Evolutionary conservation across 106 monocot genomes (phyloP).

Genomic region (Acorus calamus): DNA sequence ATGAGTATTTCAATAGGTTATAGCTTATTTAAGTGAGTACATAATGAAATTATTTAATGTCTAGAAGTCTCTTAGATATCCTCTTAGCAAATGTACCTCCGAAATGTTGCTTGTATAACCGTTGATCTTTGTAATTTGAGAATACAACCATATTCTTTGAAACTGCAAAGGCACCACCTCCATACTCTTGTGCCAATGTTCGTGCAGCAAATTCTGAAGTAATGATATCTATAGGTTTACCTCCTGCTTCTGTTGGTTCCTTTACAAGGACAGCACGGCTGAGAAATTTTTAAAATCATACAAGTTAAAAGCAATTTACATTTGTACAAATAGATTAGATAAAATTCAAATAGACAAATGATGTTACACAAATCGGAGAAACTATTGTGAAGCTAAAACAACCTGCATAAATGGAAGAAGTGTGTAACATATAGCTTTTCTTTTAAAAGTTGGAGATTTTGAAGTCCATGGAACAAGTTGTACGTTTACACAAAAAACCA

Average conservation of each 20-base stretch:
- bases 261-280: slow-evolving; percentile 86
- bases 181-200: slow-evolving; percentile 92
- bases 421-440: too few relatives aligned
- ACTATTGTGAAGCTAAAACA: too few relatives aligned
- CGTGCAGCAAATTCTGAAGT: slow-evolving; percentile 55
- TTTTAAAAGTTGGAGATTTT: too few relatives aligned
- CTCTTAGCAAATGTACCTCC: slow-evolving; percentile 30
- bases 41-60: too few relatives aligned
- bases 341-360: not conserved
- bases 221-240: slow-evolving; percentile 56
- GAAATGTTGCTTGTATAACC: slow-evolving; percentile 57
- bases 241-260: slow-evolving; percentile 38
- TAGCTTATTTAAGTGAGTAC: too few relatives aligned
- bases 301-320: not conserved
- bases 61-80: too few relatives aligned
- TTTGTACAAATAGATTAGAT: not conserved
- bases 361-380: too few relatives aligned
- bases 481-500: too few relatives aligned
- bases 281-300: slow-evolving; percentile 1
- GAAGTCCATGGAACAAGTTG: too few relatives aligned
- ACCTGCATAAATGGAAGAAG: too few relatives aligned
- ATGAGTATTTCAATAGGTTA: too few relatives aligned
- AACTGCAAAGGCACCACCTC: slow-evolving; percentile 72
- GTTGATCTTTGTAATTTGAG: slow-evolving; percentile 89
- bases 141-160: slow-evolving; percentile 49